A percentile compares a stretch with the other conserved stretches of the same genome.
These are phyloP conservation scores for Fusarium sp. DNA, from an alignment of 2,329 filamentous ascomycete genomes.

Conservation along the genomic window DNA sequence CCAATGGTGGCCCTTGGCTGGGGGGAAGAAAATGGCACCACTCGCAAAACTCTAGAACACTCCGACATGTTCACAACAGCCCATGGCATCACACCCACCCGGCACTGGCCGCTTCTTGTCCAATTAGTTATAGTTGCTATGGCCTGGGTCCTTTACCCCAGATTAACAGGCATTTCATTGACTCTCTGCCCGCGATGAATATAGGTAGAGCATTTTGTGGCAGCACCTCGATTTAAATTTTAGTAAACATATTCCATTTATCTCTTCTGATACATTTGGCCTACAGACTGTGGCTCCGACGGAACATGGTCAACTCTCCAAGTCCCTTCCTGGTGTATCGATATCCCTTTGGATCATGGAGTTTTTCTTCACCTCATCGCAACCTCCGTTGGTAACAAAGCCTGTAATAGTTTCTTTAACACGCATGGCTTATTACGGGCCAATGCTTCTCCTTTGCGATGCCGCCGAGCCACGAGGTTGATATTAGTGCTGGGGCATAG, in stretches of 20 bases:
- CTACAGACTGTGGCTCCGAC: background rate
- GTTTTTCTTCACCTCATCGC: background rate
- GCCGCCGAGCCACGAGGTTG: background rate
- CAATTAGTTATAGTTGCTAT: background rate
- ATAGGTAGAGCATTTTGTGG: constrained; percentile 22
- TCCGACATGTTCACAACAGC: constrained; percentile 30
- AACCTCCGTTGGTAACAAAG: background rate
- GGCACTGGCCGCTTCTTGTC: constrained; percentile 4
- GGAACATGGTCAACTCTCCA: background rate
- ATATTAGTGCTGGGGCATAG: constrained; percentile 5
- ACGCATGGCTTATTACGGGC: constrained; percentile 8
- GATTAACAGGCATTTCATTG: constrained; percentile 29
- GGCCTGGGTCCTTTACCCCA: constrained; percentile 27
- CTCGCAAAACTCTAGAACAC: constrained; percentile 37
- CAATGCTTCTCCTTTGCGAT: constrained; percentile 9
- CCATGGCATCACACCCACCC: constrained; percentile 34
- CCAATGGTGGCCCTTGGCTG: background rate
- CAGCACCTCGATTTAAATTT: background rate
- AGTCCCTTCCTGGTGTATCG: background rate
- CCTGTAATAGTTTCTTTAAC: background rate
- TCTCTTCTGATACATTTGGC: background rate
- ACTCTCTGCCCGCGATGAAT: background rate
- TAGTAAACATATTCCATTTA: background rate
- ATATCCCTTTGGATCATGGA: background rate
- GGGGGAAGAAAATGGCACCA: constrained; percentile 35